Evolutionary conservation across 169 alveolate species (phyloP), one percentile per base, ranked within the genome.

Genomic region (Cytauxzoon felis): DNA sequence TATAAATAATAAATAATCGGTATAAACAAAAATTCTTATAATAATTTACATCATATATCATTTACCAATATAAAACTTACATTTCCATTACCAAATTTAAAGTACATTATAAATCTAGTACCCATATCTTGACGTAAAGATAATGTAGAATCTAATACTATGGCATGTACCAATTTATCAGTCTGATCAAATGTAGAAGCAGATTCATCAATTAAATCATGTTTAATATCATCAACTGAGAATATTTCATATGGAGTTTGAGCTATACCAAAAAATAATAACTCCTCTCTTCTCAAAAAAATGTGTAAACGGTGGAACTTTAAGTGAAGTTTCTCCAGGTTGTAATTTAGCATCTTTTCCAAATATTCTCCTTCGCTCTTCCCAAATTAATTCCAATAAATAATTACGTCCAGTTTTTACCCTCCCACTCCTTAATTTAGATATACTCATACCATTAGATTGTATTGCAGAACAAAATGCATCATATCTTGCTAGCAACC

Each of bases 261-360:
- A 53, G 68, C 48, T 5, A 68, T 56, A 4, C 73, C 70, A 57
- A 58, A 68, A 49, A 36, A 59, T 21, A 43, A 11, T 54, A 68
- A 64, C 34, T 68, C 81, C 64, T 68, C 81, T 11, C 72, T 29
- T 52, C 42, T 59, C 36, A 68, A 48, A 30, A n/a, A 68, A 68
- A 30, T 68, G 21, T 0, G 64, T 48, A 43, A 68, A 68, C 1
- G 72, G 81, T n/a, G 81, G 79, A 16, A 68, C 49, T 3, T 45
- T 58, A 21, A 68, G 51, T 29, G 38, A 56, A 16, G 73, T 43
- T 34, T 68, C 73, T n/a, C 81, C 81, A 19, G 40, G 27, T 5
- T 52, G 70, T 43, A 68, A 68, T 62, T 45, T 58, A 0, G 48
- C 63, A 19, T n/a, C 57, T 1, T 18, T 13, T 0, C 81, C 81